Evolutionary conservation across 768 basidiomycete species (phyloP).

Genomic region (Mycena indigotica): DNA sequence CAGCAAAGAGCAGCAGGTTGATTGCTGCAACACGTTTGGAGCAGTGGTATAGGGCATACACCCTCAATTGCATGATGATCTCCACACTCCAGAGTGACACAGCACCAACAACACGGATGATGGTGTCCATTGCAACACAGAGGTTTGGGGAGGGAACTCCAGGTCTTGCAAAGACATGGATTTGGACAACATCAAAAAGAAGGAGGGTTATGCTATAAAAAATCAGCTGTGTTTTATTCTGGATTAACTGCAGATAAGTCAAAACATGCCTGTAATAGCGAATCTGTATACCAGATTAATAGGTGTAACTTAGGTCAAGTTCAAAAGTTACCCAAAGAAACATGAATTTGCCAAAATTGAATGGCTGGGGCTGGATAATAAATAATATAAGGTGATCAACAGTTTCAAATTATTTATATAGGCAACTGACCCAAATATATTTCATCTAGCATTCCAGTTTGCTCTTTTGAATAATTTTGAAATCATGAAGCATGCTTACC

Average conservation of each 20-base stretch:
- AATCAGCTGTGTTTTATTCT: no score
- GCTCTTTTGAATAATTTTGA: no score
- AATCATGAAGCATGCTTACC: background rate
- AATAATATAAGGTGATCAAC: background rate
- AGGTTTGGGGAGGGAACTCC: background rate
- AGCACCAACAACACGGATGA: slow-evolving; percentile 45
- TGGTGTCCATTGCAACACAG: slow-evolving; percentile 46
- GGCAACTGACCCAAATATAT: background rate
- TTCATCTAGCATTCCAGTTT: no score
- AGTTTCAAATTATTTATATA: no score
- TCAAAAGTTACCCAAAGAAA: background rate
- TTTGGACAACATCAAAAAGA: background rate
- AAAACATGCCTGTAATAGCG: background rate
- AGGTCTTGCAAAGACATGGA: background rate
- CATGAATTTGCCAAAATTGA: background rate
- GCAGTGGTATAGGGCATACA: slow-evolving; percentile 45
- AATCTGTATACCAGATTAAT: no score
- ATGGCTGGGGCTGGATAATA: background rate
- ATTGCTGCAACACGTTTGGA: slow-evolving; percentile 42
- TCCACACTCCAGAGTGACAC: slow-evolving; percentile 51
- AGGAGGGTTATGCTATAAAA: background rate
- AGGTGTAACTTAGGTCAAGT: no score
- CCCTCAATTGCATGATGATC: slow-evolving; percentile 49
- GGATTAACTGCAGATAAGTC: no score
- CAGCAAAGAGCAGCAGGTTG: slow-evolving; percentile 41